These are phyloP conservation scores for Raphanus hybrid DNA, from an alignment of 441 rosid species.

Conservation along the genomic window DNA sequence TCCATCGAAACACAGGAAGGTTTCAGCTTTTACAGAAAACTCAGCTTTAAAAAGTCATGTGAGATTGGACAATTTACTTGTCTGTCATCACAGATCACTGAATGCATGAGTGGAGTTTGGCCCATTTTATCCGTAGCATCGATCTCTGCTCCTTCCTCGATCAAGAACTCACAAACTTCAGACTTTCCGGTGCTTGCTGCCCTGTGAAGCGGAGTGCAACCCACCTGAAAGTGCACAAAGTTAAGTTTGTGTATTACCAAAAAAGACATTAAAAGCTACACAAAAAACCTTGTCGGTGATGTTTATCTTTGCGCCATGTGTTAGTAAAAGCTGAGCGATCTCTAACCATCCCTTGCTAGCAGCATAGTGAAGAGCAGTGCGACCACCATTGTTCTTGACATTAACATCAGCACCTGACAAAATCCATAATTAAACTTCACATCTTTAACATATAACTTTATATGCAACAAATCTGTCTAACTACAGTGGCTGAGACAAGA, in stretches of 20 bases:
- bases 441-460: neutral
- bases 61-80: slow-evolving; percentile 50
- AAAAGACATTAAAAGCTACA: slow-evolving; percentile 29
- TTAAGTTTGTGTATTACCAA: neutral
- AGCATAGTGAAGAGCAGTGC: slow-evolving; percentile 90
- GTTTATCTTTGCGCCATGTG: slow-evolving; percentile 71
- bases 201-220: slow-evolving; percentile 87
- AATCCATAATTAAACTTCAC: neutral
- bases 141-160: slow-evolving; percentile 93
- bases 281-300: slow-evolving; percentile 66
- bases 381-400: slow-evolving; percentile 77
- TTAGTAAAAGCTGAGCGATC: slow-evolving; percentile 69
- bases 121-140: slow-evolving; percentile 80
- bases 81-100: slow-evolving; percentile 70
- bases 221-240: slow-evolving; percentile 55
- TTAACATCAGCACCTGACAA: slow-evolving; percentile 78
- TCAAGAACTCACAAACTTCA: slow-evolving; percentile 70
- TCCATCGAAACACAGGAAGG: neutral
- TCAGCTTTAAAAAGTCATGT: neutral
- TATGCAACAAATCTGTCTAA: neutral
- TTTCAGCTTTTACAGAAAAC: neutral
- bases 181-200: slow-evolving; percentile 90
- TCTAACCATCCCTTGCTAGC: slow-evolving; percentile 88
- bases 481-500: neutral
- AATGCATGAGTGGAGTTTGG: slow-evolving; percentile 84